These are phyloP conservation scores for Talaromyces trachyspermus DNA, from an alignment of 495 filamentous ascomycete genomes.

Conservation along the genomic window DNA sequence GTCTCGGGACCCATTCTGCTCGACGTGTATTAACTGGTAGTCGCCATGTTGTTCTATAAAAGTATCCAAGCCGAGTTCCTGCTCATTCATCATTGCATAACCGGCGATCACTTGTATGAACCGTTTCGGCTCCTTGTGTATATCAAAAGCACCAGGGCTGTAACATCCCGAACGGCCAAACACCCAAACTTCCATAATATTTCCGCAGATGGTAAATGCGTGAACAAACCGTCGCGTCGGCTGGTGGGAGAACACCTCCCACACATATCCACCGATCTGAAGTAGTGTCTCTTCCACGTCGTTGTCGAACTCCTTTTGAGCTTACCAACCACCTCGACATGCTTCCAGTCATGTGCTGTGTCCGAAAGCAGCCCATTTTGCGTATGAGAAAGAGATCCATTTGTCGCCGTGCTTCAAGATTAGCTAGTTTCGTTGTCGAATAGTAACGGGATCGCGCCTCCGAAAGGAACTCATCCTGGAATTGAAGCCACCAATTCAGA, in stretches of 20 bases:
- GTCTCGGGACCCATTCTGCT: too few relatives aligned
- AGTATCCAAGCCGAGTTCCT: constrained; percentile 26
- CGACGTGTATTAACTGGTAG: too few relatives aligned
- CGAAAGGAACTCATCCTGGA: too few relatives aligned
- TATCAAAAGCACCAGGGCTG: constrained; percentile 29
- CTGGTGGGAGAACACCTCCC: constrained; percentile 18
- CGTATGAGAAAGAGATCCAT: neutral
- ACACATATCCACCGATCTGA: constrained; percentile 11
- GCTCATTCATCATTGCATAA: constrained; percentile 23
- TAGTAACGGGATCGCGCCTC: too few relatives aligned
- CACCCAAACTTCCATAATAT: constrained; percentile 29
- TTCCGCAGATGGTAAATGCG: constrained; percentile 29
- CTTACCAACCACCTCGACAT: constrained; percentile 10
- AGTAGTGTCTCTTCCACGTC: constrained; percentile 11
- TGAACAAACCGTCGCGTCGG: constrained; percentile 27
- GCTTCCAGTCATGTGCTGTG: constrained; percentile 11
- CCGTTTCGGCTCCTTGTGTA: constrained; percentile 24
- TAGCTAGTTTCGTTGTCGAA: too few relatives aligned
- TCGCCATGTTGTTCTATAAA: too few relatives aligned
- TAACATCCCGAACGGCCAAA: constrained; percentile 40
- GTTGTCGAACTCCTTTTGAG: constrained; percentile 9
- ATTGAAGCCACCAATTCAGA: too few relatives aligned
- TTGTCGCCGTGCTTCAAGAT: neutral
- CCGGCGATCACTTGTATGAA: constrained; percentile 23
- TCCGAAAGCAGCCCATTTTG: neutral